phyloP scores from a whole-genome alignment of 1,284 basidiomycete genomes.

The Exsudoporus floridanus region DNA sequence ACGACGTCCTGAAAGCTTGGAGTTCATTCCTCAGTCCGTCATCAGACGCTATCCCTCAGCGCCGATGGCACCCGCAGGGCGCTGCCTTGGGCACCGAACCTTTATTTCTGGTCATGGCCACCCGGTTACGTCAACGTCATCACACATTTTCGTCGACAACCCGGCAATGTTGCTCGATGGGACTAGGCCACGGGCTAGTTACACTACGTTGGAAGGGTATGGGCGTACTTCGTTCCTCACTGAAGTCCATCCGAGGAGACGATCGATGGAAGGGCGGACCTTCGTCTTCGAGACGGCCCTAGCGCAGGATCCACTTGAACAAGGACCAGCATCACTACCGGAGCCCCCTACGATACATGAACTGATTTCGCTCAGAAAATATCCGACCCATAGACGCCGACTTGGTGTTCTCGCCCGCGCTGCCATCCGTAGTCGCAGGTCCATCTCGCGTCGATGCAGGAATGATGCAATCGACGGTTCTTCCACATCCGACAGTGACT shows the following conservation, averaged over 20 bases:
- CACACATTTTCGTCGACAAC: slow-evolving; percentile 1
- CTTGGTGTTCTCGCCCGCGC: slow-evolving; percentile 27
- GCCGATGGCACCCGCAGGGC: neutral
- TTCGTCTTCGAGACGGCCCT: neutral
- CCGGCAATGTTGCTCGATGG: slow-evolving; percentile 1
- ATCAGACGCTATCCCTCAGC: slow-evolving; percentile 24
- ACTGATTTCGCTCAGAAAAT: neutral
- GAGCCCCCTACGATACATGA: neutral
- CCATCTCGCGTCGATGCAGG: neutral
- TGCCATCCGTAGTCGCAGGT: slow-evolving; percentile 21
- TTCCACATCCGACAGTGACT: slow-evolving; percentile 22
- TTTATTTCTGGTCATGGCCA: neutral
- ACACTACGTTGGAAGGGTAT: neutral
- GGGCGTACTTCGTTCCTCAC: slow-evolving; percentile 5
- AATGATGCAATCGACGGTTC: slow-evolving; percentile 1
- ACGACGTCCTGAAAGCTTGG: slow-evolving; percentile 25
- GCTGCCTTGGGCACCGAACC: slow-evolving; percentile 1
- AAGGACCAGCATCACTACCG: neutral
- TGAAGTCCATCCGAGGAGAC: neutral
- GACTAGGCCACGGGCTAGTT: slow-evolving; percentile 1
- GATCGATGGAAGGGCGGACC: neutral
- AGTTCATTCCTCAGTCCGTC: slow-evolving; percentile 31
- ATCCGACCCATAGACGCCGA: neutral
- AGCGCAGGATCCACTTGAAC: neutral
- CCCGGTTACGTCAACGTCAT: slow-evolving; percentile 1